Evolutionary conservation across 805 yeast species (phyloP), one percentile per base, ranked within the genome.

Genomic region (Metschnikowia cubensis): DNA sequence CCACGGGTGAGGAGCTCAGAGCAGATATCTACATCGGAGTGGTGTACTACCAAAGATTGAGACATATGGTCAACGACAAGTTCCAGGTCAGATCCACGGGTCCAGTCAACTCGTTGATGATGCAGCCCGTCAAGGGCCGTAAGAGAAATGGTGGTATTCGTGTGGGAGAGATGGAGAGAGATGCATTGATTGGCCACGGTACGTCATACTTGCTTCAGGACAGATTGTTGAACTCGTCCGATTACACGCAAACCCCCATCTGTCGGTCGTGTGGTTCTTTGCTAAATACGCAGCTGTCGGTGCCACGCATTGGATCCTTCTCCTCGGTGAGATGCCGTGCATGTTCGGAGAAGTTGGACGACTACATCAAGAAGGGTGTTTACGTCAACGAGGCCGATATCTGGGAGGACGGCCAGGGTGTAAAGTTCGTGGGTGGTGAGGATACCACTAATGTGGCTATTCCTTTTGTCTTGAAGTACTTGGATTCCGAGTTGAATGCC

Each of bases 141-240:
- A 94, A 94, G 84, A 84, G 98, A 75, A 84, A 87, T 58, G 99
- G 99, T 73, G 99, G 99, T 86, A 94, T 94, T 60, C 95, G 99
- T 80, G 96, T 94, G 36, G 99, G 99, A 69, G 99, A 94, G 71
- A 94, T 94, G 99, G 99, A 94, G 74, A 87, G 99, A 75, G 99
- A 94, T 80, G 99, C 99, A 2, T 77, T 94, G 62, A 90, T 94
- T 69, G 99, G 98, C 52, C 99, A 94, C 66, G 99, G 99, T 71
- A 87, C 99, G 6, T 90, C 99, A 1, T 94, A 81, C 82, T 73
- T 94, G 61, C 75, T 94, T 59, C 98, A 92, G 70, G 99, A 94
- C 68, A 84, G 99, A 72, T 76, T 94, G 64, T 78, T 94, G 66
- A 94, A 94, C 73, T 90, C 96, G 65, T 87, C 96, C 6, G 99